Evolutionary conservation across 495 filamentous ascomycete species (phyloP).

Genomic region (Xylaria acuta): DNA sequence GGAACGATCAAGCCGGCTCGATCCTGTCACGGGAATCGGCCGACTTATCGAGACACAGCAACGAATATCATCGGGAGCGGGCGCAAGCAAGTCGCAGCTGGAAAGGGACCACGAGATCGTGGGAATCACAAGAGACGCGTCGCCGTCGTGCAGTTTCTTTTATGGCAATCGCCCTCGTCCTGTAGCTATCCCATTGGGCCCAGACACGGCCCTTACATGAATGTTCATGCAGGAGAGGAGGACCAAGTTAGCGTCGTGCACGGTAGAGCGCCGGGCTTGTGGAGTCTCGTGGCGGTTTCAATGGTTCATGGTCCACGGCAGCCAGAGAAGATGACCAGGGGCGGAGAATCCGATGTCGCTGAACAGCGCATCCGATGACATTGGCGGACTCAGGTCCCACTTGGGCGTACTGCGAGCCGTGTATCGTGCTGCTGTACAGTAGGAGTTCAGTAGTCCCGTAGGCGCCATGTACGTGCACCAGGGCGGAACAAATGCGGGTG

Average conservation of each 20-base stretch:
- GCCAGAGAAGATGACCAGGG: constrained; percentile 1
- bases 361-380: constrained; percentile 6
- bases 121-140: constrained; percentile 4
- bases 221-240: constrained; percentile 24
- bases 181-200: background rate
- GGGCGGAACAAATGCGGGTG: background rate
- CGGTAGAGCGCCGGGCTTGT: background rate
- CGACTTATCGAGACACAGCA: constrained; percentile 7
- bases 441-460: too few species aligned
- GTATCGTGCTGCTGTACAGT: background rate
- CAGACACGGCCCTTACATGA: constrained; percentile 24
- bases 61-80: background rate
- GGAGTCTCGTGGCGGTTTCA: constrained; percentile 22
- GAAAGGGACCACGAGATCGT: background rate
- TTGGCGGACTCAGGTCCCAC: constrained; percentile 17
- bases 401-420: background rate
- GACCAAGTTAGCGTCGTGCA: constrained; percentile 8
- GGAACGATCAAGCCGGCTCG: constrained; percentile 22
- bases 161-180: constrained; percentile 1
- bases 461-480: background rate
- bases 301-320: constrained; percentile 6
- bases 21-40: constrained; percentile 3
- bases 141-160: constrained; percentile 8
- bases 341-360: constrained; percentile 20
- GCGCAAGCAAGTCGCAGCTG: background rate